A percentile compares a stretch with the other conserved stretches of the same genome.
These are phyloP conservation scores for Candida sp. DNA, from an alignment of 1,139 yeast genomes.

Conservation along the genomic window DNA sequence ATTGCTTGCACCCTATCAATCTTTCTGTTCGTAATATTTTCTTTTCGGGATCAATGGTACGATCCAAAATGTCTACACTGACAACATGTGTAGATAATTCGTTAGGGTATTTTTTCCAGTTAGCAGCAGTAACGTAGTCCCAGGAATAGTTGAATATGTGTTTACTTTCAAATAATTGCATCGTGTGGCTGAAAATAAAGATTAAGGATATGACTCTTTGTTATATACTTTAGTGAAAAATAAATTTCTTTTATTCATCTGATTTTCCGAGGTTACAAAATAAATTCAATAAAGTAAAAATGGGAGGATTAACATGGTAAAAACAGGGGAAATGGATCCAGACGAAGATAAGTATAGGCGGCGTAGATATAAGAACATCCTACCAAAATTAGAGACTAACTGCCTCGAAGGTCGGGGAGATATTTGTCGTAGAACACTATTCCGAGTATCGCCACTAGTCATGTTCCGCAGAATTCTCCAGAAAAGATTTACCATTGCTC, in stretches of 20 bases:
- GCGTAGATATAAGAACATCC: neutral
- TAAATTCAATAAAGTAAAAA: no score
- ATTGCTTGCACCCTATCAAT: slow-evolving; percentile 84
- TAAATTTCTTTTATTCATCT: slow-evolving; percentile 13
- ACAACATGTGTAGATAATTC: slow-evolving; percentile 92
- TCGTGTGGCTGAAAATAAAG: slow-evolving; percentile 19
- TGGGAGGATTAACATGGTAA: neutral
- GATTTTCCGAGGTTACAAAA: neutral
- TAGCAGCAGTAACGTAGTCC: slow-evolving; percentile 95
- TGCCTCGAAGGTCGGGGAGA: neutral
- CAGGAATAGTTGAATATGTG: slow-evolving; percentile 80
- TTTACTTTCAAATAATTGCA: slow-evolving; percentile 75
- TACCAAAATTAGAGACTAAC: neutral
- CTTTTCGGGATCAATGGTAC: slow-evolving; percentile 59
- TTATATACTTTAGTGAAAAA: slow-evolving; percentile 11
- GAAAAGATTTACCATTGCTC: no score
- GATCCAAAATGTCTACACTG: slow-evolving; percentile 81
- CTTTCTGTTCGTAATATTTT: slow-evolving; percentile 76
- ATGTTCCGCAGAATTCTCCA: no score
- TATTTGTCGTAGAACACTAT: no score
- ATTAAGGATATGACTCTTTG: neutral
- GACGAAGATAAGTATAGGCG: no score
- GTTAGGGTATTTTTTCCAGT: slow-evolving; percentile 96
- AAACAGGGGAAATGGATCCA: no score
- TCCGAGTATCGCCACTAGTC: no score